Evolutionary conservation across 306 rosid genomes (phyloP).

Genomic region (Vigna trinervia): DNA sequence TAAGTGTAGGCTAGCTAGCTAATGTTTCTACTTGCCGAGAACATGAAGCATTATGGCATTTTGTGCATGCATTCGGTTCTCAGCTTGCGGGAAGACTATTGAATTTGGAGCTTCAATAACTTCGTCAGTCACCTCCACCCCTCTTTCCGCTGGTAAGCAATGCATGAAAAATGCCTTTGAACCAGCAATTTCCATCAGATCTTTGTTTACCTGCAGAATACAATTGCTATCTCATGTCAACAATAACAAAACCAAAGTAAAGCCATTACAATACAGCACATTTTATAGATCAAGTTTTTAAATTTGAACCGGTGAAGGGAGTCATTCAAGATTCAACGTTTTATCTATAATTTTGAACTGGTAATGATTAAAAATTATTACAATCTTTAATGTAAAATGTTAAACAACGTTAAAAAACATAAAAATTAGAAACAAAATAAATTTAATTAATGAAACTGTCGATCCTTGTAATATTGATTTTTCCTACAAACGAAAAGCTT

Average conservation of each 20-base stretch:
- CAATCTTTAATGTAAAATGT: background rate
- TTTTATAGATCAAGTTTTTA: background rate
- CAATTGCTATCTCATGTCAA: constrained; percentile 1
- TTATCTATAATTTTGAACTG: background rate
- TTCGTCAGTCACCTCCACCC: constrained; percentile 90
- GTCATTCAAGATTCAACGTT: background rate
- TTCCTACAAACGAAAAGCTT: background rate
- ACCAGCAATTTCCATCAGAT: constrained; percentile 87
- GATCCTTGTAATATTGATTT: background rate
- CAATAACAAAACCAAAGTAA: background rate
- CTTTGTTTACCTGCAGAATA: constrained; percentile 65
- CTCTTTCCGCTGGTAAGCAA: constrained; percentile 97
- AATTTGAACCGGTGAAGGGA: background rate
- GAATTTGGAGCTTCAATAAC: constrained; percentile 93
- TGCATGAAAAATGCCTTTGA: constrained; percentile 88
- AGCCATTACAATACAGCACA: background rate
- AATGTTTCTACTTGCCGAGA: constrained; percentile 61
- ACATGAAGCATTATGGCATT: constrained; percentile 94
- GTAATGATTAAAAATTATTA: background rate
- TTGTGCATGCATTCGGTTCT: constrained; percentile 97
- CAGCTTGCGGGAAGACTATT: constrained; percentile 93
- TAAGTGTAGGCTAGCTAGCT: background rate
- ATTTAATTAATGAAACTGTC: background rate
- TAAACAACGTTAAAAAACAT: background rate
- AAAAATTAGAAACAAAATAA: background rate